Evolutionary conservation across 306 rosid species (phyloP).

Genomic region (Corylus avellana): DNA sequence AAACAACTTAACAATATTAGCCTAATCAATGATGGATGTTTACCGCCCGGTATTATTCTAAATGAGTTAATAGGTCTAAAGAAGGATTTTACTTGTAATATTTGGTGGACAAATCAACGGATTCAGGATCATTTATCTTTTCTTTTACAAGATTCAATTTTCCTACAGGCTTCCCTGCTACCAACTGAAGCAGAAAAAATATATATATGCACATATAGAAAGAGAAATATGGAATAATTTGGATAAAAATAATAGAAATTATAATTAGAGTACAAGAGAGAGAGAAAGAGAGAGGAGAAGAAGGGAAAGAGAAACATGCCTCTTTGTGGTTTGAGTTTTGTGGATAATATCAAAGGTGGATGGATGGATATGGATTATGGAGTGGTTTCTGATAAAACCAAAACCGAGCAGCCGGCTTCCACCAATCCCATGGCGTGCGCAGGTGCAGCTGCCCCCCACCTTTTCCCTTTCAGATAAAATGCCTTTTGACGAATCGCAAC

Average conservation of each 20-base stretch:
- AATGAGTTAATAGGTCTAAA: too few species aligned
- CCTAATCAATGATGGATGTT: too few species aligned
- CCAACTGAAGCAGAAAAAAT: too few species aligned
- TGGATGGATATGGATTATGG: conserved; percentile 26
- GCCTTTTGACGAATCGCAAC: conserved; percentile 44
- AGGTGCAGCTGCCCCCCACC: conserved; percentile 19
- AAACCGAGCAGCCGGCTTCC: conserved; percentile 46
- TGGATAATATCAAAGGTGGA: conserved; percentile 49
- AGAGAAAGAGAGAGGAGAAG: neutral
- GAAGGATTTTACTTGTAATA: too few species aligned
- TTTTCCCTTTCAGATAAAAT: conserved; percentile 26
- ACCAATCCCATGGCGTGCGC: conserved; percentile 49
- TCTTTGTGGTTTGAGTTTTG: conserved; percentile 25
- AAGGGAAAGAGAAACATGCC: conserved; percentile 37
- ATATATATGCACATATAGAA: too few species aligned
- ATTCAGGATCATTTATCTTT: too few species aligned
- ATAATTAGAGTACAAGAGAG: neutral
- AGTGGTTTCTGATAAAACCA: conserved; percentile 32
- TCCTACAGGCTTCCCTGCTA: too few species aligned
- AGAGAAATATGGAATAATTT: neutral
- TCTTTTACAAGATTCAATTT: too few species aligned
- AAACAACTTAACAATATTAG: too few species aligned
- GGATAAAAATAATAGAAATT: conserved; percentile 6
- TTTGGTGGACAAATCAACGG: too few species aligned
- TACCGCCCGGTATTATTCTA: too few species aligned